Percentiles rank a stretch among this genome's conserved stretches.
Conservation (phyloP, 495 filamentous ascomycete species). For the Penicillium coprophilum region DNA sequence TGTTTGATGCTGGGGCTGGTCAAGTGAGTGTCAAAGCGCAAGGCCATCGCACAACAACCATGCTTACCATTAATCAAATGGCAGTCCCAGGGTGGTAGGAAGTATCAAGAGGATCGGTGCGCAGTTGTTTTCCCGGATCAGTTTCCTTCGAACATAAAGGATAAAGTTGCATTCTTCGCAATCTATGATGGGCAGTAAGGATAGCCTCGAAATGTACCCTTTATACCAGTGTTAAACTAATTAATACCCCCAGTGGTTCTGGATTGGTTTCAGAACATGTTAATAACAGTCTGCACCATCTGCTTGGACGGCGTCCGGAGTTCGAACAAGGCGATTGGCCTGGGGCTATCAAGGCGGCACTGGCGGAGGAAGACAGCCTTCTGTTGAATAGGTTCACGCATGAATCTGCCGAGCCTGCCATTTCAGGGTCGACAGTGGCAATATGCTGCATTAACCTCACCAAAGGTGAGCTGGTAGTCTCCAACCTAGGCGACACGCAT, state of each 20-base stretch:
- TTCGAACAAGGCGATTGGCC: slow-evolving; percentile 34
- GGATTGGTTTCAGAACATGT: slow-evolving; percentile 37
- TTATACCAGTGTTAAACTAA: not conserved
- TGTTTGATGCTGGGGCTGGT: slow-evolving; percentile 38
- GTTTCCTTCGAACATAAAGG: slow-evolving; percentile 30
- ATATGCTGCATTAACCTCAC: slow-evolving; percentile 41
- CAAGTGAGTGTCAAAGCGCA: slow-evolving; percentile 21
- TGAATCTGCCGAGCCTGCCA: slow-evolving; percentile 28
- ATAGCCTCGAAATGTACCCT: not conserved
- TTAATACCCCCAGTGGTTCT: slow-evolving; percentile 31
- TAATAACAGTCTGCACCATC: slow-evolving; percentile 27
- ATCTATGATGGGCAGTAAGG: slow-evolving; percentile 47
- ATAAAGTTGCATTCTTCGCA: slow-evolving; percentile 41
- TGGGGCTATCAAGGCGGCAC: slow-evolving; percentile 34
- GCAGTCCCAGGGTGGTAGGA: slow-evolving; percentile 36
- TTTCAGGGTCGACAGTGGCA: slow-evolving; percentile 40
- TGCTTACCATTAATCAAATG: slow-evolving; percentile 10
- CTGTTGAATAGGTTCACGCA: slow-evolving; percentile 31
- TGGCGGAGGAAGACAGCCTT: slow-evolving; percentile 41
- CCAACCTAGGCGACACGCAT: slow-evolving; percentile 46
- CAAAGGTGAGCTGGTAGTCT: slow-evolving; percentile 35
- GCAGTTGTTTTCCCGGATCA: slow-evolving; percentile 32
- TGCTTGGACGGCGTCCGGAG: slow-evolving; percentile 34
- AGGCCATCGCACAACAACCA: not conserved
- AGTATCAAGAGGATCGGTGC: slow-evolving; percentile 37